These are phyloP conservation scores for Dentipellis fragilis DNA, from an alignment of 768 basidiomycete genomes.

Conservation along the genomic window DNA sequence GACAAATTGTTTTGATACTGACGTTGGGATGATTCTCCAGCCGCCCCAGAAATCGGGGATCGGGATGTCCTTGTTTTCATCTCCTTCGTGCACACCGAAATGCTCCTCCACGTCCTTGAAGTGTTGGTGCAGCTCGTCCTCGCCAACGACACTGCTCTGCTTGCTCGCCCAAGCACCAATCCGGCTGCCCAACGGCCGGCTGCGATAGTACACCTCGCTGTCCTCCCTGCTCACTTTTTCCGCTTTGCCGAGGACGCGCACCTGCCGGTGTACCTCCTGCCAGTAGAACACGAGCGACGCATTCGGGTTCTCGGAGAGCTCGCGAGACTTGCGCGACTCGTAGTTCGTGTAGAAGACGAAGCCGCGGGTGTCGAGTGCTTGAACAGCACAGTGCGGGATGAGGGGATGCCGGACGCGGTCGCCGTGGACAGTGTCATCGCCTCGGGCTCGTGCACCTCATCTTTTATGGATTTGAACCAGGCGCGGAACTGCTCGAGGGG, in stretches of 20 bases:
- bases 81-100: constrained; percentile 38
- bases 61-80: constrained; percentile 44
- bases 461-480: constrained; percentile 74
- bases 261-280: constrained; percentile 71
- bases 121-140: constrained; percentile 56
- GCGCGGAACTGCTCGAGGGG: constrained; percentile 79
- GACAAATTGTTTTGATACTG: constrained; percentile 19
- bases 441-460: constrained; percentile 77
- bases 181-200: constrained; percentile 73
- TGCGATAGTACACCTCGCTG: constrained; percentile 74
- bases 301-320: constrained; percentile 67
- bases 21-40: constrained; percentile 90
- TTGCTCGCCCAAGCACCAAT: constrained; percentile 91
- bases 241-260: constrained; percentile 77
- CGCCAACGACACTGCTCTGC: constrained; percentile 73
- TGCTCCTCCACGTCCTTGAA: constrained; percentile 47
- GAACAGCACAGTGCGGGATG: constrained; percentile 82
- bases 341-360: constrained; percentile 99
- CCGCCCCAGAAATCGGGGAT: constrained; percentile 94
- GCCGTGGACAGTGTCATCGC: constrained; percentile 77
- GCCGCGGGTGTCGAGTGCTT: constrained; percentile 83
- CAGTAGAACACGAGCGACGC: constrained; percentile 88
- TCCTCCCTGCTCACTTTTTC: constrained; percentile 69
- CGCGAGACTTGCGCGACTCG: constrained; percentile 81
- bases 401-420: constrained; percentile 65